A percentile compares a stretch with the other conserved stretches of the same genome.
Conservation (phyloP, 768 basidiomycete species). For the Suillus subluteus region DNA sequence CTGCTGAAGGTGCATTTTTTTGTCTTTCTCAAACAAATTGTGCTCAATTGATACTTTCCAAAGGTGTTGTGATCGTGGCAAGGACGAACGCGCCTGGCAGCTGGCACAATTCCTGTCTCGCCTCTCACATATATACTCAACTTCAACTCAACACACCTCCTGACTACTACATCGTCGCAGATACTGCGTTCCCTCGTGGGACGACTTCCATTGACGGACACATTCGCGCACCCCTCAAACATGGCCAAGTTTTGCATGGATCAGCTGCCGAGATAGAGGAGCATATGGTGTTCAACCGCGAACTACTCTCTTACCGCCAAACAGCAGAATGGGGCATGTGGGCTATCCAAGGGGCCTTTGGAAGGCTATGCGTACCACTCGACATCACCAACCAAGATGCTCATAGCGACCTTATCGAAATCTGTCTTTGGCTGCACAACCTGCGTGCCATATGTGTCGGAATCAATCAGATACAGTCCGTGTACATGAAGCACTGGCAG, state of each 20-base stretch:
- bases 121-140: slow-evolving; percentile 41
- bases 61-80: slow-evolving; percentile 41
- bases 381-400: slow-evolving; percentile 32
- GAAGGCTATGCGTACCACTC: slow-evolving; percentile 45
- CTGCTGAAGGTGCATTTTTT: slow-evolving; percentile 16
- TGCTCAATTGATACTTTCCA: neutral
- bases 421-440: slow-evolving; percentile 39
- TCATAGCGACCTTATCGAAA: slow-evolving; percentile 39
- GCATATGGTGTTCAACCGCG: slow-evolving; percentile 33
- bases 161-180: slow-evolving; percentile 45
- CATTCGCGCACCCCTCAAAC: slow-evolving; percentile 44
- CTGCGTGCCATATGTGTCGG: slow-evolving; percentile 40
- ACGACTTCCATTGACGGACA: slow-evolving; percentile 31
- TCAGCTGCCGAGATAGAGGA: slow-evolving; percentile 23
- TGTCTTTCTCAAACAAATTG: neutral
- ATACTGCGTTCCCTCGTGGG: slow-evolving; percentile 51
- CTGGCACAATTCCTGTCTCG: slow-evolving; percentile 52
- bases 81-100: slow-evolving; percentile 47
- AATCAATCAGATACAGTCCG: too few species aligned
- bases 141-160: slow-evolving; percentile 38
- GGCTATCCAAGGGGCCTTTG: slow-evolving; percentile 49
- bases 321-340: slow-evolving; percentile 57
- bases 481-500: too few species aligned
- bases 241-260: slow-evolving; percentile 23
- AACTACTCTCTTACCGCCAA: slow-evolving; percentile 50